Base-by-base conservation (phyloP, 257 asterid species). In the Ilex asprella region DNA sequence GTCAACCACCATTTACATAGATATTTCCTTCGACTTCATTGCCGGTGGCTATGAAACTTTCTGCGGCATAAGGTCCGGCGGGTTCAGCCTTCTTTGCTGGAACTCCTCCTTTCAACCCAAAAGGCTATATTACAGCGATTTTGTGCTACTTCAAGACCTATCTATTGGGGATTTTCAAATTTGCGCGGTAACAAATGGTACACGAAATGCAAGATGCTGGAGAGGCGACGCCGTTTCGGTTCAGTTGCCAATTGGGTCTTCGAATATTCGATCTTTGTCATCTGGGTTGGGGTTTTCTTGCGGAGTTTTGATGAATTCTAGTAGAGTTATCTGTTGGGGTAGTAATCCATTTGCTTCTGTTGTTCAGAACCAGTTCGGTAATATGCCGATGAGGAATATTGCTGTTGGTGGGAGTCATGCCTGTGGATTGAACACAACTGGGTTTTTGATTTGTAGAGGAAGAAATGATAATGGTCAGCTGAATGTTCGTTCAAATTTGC, bases 221-320 rank as follows among this genome's bases (percentile, higher is more conserved):
- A 65, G 70, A 58, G 31, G 16, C 16, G 39, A 44, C 2, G 2
- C 39, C 1, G 30, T 11, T 59, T 39, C 2, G 29, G 55, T 21
- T 49, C 16, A 10, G 44, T 39, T 12, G 12, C 30, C 13, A 44
- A 9, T 51, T 53, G n/a, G n/a, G n/a, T n/a, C 60, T 21, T 29
- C 39, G 4, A 21, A 57, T 5, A 56, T 65, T 44, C 4, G 27
- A 30, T 21, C 57, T 2, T 56, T 65, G 8, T 56, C 70, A 56
- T 65, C 70, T 13, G 70, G 70, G 13, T 11, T 9, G 16, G 70
- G 70, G 13, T 56, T 65, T 57, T 56, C 70, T 30, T 65, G 70
- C 13, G 70, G 70, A 12, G 30, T 65, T 12, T 12, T 56, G 57
- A 65, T 35, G 10, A 56, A 12, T 32, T 12, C 11, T 16, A 46